Evolutionary conservation across 1,284 basidiomycete genomes (phyloP), one percentile per base, ranked within the genome.

Genomic region (Tausonia pullulans): DNA sequence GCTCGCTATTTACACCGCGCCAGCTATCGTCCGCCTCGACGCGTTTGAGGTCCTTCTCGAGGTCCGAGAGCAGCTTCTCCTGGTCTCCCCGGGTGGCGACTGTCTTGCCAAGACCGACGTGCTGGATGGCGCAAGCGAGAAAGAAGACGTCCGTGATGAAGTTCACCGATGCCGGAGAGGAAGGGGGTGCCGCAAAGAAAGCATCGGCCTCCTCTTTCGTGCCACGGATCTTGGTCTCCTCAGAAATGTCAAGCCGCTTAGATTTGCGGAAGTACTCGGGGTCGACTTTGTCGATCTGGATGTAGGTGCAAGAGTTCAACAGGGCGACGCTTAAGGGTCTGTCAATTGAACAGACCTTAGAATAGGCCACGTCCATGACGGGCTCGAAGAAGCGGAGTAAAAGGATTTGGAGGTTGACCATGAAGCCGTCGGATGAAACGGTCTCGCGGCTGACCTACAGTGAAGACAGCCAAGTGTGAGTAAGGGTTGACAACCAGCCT

Each of bases 101-200:
- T 0, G 90, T 90, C 72, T 84, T 86, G 70, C 87, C 81, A 66
- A 89, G 83, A 1, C 92, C 93, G 63, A 91, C 86, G 74, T 96
- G 92, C 67, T 87, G 86, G 78, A 87, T 86, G 0, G 90, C 85
- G 66, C 89, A 82, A 8, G 86, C 81, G 50, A 98, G 80, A 79
- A 88, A 98, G 79, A 96, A 98, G 10, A 96, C 84, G 63, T 98
- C 88, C 1, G 94, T 93, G 69, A 98, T 94, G 77, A 99, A 98
- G 75, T 96, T 97, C 8, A 62, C 52, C 39, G 60, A 43, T 7
- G 55, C 50, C 7, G 60, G 52, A 43, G 55, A 43, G 11, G 27
- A n/a, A 27, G 64, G 8, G 5, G 60, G 41, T 62, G 80, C 76
- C 59, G 82, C 79, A 64, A 80, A 84, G 84, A 88, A 95, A 64